These are phyloP conservation scores for Sphagnum tenellum DNA, from an alignment of 225 moss, liverwort and hornwort genomes.

Conservation along the genomic window DNA sequence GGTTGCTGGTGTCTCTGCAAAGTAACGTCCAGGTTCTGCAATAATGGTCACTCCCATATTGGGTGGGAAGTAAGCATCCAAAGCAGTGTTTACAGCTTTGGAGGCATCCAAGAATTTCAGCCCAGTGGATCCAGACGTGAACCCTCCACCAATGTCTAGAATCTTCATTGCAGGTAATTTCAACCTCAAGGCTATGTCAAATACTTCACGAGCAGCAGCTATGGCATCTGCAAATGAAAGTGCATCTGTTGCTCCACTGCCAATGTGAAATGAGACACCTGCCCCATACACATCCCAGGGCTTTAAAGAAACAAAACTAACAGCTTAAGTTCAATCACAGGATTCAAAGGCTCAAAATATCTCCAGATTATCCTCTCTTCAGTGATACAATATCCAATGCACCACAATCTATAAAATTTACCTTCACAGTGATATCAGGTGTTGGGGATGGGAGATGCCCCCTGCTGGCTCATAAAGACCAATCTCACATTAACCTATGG, in stretches of 20 bases:
- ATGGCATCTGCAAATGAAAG: conserved; percentile 22
- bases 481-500: no score
- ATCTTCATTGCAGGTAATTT: conserved; percentile 14
- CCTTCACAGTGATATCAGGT: no score
- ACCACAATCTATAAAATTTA: no score
- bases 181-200: conserved; percentile 12
- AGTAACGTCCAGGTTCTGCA: conserved; percentile 31
- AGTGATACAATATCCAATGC: no score
- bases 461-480: no score
- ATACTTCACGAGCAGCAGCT: conserved; percentile 16
- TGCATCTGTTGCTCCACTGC: conserved; percentile 29
- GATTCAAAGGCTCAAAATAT: no score
- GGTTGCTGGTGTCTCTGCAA: conserved; percentile 29
- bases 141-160: conserved; percentile 31
- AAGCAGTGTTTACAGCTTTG: conserved; percentile 21
- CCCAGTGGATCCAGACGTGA: conserved; percentile 10
- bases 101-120: conserved; percentile 18
- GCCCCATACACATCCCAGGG: not conserved
- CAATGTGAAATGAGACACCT: conserved; percentile 26
- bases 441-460: no score
- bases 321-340: no score
- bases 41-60: conserved; percentile 26
- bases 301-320: no score
- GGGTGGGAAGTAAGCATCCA: conserved; percentile 18
- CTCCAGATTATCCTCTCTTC: no score